phyloP scores from a whole-genome alignment of 2,329 filamentous ascomycete species.

The Dryadomyces sulphureus region DNA sequence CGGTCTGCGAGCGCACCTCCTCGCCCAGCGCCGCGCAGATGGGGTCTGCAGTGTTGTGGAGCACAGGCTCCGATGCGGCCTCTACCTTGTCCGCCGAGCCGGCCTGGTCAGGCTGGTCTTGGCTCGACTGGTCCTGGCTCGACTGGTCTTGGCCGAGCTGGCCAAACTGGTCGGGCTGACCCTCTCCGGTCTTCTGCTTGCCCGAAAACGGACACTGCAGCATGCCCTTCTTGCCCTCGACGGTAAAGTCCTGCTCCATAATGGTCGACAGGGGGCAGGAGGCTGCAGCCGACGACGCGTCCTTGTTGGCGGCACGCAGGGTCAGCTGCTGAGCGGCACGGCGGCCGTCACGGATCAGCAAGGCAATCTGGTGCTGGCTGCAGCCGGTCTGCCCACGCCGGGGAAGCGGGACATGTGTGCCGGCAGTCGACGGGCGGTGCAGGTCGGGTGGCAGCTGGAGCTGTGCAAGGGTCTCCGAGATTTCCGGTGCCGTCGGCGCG shows the following conservation, averaged over 20 bases:
- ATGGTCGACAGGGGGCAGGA: conserved; percentile 47
- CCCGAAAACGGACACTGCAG: conserved; percentile 68
- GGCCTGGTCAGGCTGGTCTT: neutral
- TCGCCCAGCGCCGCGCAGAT: conserved; percentile 51
- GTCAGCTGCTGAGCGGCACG: conserved; percentile 40
- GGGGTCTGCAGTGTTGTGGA: conserved; percentile 39
- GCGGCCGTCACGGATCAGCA: conserved; percentile 50
- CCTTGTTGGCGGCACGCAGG: conserved; percentile 31
- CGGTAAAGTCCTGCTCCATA: conserved; percentile 83
- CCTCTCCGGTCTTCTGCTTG: conserved; percentile 14
- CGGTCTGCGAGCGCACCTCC: conserved; percentile 39
- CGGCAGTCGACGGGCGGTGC: conserved; percentile 30
- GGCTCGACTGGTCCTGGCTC: neutral
- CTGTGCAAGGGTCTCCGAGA: conserved; percentile 51
- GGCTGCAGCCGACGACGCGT: conserved; percentile 28
- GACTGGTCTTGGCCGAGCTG: conserved; percentile 1
- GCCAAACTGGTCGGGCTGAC: conserved; percentile 5
- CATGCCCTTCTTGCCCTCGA: conserved; percentile 63
- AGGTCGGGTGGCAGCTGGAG: conserved; percentile 47
- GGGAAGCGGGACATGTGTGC: conserved; percentile 38
- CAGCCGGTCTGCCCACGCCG: conserved; percentile 27
- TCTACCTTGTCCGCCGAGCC: conserved; percentile 12
- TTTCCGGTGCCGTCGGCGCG: conserved; percentile 48
- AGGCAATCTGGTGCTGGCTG: conserved; percentile 42
- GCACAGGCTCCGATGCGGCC: conserved; percentile 21